Percentiles rank a stretch among this genome's conserved stretches.
Conservation (phyloP, 2,329 filamentous ascomycete genomes). For the Bipolaris victoriae region DNA sequence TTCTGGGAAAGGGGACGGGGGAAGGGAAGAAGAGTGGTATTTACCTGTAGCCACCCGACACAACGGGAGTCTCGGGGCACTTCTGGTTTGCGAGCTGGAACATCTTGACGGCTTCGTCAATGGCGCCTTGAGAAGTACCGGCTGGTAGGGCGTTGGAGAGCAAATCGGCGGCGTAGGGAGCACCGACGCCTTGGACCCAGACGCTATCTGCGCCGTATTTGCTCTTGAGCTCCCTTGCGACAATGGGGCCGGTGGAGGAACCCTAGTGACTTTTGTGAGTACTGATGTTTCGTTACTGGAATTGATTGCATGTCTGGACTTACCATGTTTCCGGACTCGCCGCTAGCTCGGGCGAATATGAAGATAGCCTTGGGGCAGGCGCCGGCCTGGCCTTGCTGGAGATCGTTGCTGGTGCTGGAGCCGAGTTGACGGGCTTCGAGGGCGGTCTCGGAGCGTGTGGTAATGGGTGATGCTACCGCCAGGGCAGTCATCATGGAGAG, state of each 20-base stretch:
- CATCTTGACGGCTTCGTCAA: constrained; percentile 44
- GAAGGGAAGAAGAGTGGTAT: not conserved
- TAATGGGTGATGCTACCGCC: constrained; percentile 21
- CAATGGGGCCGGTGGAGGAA: constrained; percentile 23
- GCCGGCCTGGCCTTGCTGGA: constrained; percentile 26
- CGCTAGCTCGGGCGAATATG: constrained; percentile 37
- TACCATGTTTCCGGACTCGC: constrained; percentile 39
- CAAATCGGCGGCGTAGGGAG: constrained; percentile 45
- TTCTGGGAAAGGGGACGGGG: too few relatives aligned
- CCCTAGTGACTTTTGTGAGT: constrained; percentile 21
- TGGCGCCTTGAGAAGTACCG: constrained; percentile 43
- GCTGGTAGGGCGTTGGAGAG: constrained; percentile 40
- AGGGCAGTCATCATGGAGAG: constrained; percentile 22
- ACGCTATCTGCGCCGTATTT: constrained; percentile 31
- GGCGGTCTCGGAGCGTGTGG: constrained; percentile 12
- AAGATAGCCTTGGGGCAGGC: constrained; percentile 36
- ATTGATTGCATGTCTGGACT: not conserved
- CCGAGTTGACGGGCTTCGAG: constrained; percentile 24
- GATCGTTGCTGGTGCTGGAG: constrained; percentile 26
- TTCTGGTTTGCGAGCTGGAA: constrained; percentile 47
- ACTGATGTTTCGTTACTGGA: too few relatives aligned
- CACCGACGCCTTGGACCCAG: constrained; percentile 45
- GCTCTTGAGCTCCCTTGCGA: constrained; percentile 30
- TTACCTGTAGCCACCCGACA: constrained; percentile 52
- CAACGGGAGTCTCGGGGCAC: constrained; percentile 48